These are phyloP conservation scores for Oldenlandia corymbosa DNA, from an alignment of 257 asterid genomes.

Conservation along the genomic window DNA sequence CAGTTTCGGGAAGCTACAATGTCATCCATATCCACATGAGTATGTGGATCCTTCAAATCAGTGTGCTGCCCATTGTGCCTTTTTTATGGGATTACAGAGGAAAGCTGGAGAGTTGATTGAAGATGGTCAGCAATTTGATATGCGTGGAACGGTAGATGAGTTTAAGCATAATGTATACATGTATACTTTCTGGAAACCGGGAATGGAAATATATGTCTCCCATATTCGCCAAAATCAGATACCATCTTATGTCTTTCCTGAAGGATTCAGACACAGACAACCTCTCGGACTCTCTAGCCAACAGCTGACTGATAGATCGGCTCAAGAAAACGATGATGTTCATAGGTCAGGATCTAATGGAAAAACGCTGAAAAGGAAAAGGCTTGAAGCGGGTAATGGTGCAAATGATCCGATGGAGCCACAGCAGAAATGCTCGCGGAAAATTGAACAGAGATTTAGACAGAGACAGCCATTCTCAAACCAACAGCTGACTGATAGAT, in stretches of 20 bases:
- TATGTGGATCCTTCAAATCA: slow-evolving; percentile 60
- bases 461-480: slow-evolving; percentile 32
- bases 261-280: slow-evolving; percentile 65
- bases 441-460: too few species aligned
- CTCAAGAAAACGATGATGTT: slow-evolving; percentile 35
- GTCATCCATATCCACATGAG: slow-evolving; percentile 88
- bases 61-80: slow-evolving; percentile 69
- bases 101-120: slow-evolving; percentile 74
- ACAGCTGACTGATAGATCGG: slow-evolving; percentile 39
- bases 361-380: slow-evolving; percentile 46
- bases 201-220: slow-evolving; percentile 83
- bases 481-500: slow-evolving; percentile 42
- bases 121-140: slow-evolving; percentile 93
- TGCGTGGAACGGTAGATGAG: slow-evolving; percentile 87
- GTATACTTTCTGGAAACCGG: slow-evolving; percentile 81
- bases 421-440: too few species aligned
- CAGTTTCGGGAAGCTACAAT: slow-evolving; percentile 73
- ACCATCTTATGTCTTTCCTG: slow-evolving; percentile 74
- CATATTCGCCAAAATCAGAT: slow-evolving; percentile 90
- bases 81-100: slow-evolving; percentile 88
- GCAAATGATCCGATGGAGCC: too few species aligned
- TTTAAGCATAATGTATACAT: slow-evolving; percentile 72
- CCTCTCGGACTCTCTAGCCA: slow-evolving; percentile 38
- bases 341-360: slow-evolving; percentile 44
- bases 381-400: slow-evolving; percentile 36